Evolutionary conservation across 179 eudicot species (phyloP).

Genomic region (Silene vulgaris): DNA sequence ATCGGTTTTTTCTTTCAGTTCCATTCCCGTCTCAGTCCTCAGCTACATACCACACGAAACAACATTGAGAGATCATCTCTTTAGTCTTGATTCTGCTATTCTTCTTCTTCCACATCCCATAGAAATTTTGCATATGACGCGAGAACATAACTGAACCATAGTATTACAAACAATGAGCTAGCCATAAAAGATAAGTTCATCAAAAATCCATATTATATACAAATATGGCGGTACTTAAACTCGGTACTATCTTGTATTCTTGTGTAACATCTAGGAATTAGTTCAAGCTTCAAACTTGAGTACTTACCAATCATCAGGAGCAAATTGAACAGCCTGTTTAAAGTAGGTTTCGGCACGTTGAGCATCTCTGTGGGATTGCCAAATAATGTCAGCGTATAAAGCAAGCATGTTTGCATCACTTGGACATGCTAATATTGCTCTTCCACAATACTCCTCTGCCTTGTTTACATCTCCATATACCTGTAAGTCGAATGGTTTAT

Average conservation of each 20-base stretch:
- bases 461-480: conserved; percentile 48
- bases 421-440: conserved; percentile 61
- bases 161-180: background rate
- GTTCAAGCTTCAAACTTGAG: background rate
- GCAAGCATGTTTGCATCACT: conserved; percentile 46
- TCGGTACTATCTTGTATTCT: too few species aligned
- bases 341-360: conserved; percentile 48
- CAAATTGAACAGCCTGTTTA: conserved; percentile 51
- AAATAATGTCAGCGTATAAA: conserved; percentile 54
- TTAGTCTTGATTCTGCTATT: conserved; percentile 20
- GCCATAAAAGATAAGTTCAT: too few species aligned
- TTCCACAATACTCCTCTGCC: conserved; percentile 70
- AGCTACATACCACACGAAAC: background rate
- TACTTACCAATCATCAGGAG: conserved; percentile 51
- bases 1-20: conserved; percentile 4
- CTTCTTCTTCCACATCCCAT: conserved; percentile 56
- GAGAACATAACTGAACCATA: conserved; percentile 43
- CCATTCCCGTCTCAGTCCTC: background rate
- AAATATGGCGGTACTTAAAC: too few species aligned
- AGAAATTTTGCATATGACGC: conserved; percentile 65
- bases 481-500: conserved; percentile 17
- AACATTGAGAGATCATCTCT: conserved; percentile 12
- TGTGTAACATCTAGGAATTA: too few species aligned
- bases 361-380: conserved; percentile 49
- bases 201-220: too few species aligned